Conservation (phyloP, 768 basidiomycete species). For the Lactarius tabidus region DNA sequence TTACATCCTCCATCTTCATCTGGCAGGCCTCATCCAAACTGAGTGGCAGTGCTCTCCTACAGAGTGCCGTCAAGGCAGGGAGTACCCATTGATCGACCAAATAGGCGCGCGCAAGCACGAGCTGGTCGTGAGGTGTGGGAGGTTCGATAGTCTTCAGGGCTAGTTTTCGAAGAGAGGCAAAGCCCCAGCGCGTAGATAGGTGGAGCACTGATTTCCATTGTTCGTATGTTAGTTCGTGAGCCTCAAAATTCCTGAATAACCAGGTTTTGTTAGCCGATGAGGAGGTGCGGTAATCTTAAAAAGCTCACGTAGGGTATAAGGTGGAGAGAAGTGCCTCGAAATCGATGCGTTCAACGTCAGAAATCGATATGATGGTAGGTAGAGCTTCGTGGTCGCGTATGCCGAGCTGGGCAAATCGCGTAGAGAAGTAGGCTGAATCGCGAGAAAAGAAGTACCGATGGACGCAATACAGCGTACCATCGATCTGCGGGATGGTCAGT, state of each 20-base stretch:
- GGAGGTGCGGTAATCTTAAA: neutral
- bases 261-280: too few relatives aligned
- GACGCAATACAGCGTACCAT: conserved; percentile 18
- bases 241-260: conserved; percentile 2
- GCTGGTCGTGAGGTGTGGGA: conserved; percentile 2
- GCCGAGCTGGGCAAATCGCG: conserved; percentile 10
- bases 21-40: conserved; percentile 14
- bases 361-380: neutral
- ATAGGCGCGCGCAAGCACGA: conserved; percentile 10
- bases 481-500: conserved; percentile 11
- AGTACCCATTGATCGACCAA: conserved; percentile 13
- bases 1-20: conserved; percentile 18
- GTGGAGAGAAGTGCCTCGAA: conserved; percentile 5
- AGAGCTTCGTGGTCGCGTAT: conserved; percentile 15
- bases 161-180: conserved; percentile 18
- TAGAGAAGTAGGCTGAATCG: conserved; percentile 21
- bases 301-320: conserved; percentile 2
- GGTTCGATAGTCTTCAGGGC: conserved; percentile 3
- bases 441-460: conserved; percentile 24
- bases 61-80: conserved; percentile 20
- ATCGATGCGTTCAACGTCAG: neutral
- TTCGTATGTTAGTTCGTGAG: conserved; percentile 13
- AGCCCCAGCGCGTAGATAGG: conserved; percentile 31
- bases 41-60: conserved; percentile 10
- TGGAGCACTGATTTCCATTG: conserved; percentile 30